These are phyloP conservation scores for Daedaleopsis sinensis DNA, from an alignment of 768 basidiomycete genomes.

Conservation along the genomic window DNA sequence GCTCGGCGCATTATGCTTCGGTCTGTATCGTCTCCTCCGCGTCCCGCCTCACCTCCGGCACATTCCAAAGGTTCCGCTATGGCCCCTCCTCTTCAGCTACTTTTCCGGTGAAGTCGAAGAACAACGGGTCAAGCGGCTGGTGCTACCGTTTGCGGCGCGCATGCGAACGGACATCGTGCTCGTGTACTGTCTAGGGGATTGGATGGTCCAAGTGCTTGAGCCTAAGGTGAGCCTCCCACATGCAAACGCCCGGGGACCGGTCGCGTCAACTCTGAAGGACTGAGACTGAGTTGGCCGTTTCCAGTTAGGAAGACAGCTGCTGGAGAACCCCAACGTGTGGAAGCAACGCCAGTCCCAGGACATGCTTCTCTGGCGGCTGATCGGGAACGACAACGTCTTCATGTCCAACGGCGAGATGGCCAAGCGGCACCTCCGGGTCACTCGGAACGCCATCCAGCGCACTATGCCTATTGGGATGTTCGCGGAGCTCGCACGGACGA, in stretches of 20 bases:
- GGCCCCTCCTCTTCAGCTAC: slow-evolving; percentile 9
- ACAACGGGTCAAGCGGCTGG: slow-evolving; percentile 35
- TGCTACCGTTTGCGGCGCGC: slow-evolving; percentile 39
- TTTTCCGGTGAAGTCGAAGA: slow-evolving; percentile 37
- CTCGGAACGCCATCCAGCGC: slow-evolving; percentile 38
- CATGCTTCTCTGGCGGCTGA: slow-evolving; percentile 40
- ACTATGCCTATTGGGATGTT: slow-evolving; percentile 40
- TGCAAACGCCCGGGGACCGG: background rate
- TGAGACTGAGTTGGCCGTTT: background rate
- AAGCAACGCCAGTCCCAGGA: slow-evolving; percentile 34
- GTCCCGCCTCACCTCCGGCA: slow-evolving; percentile 12
- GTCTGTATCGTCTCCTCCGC: background rate
- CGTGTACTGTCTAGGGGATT: slow-evolving; percentile 43
- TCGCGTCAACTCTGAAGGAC: background rate
- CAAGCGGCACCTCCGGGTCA: slow-evolving; percentile 40
- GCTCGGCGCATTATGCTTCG: background rate
- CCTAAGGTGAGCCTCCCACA: slow-evolving; percentile 28
- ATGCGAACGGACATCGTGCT: slow-evolving; percentile 37
- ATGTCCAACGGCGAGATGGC: slow-evolving; percentile 42
- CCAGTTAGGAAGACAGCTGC: slow-evolving; percentile 3
- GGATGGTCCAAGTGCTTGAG: slow-evolving; percentile 45
- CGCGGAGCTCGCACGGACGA: slow-evolving; percentile 33
- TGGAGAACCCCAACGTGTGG: slow-evolving; percentile 11
- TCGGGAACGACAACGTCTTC: slow-evolving; percentile 40
- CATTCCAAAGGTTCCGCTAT: slow-evolving; percentile 12